Evolutionary conservation across 257 asterid species (phyloP), one percentile per base, ranked within the genome.

Genomic region (Henckelia pumila): DNA sequence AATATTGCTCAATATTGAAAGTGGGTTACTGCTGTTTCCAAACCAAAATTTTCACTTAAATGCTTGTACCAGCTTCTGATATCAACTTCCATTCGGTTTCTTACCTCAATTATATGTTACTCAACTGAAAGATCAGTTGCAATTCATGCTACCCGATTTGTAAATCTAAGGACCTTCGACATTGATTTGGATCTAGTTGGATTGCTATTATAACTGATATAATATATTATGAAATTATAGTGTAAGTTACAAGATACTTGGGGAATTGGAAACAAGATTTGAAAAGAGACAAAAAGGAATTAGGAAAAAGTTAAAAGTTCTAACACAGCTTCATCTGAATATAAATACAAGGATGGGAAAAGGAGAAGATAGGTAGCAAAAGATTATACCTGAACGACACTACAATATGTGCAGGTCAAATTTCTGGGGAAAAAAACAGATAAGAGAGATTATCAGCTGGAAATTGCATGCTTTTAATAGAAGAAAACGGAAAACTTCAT

Each of bases 351-450:
- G 35, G 52, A 58, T 53, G 29, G 16, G 20, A 22, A 55, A 19
- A 19, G 11, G 52, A 8, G 29, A 14, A 25, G 61, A 71, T 5
- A 8, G 2, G 20, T 17, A 17, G n/a, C 8, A 63, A 28, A 67
- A 69, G 47, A 16, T 71, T 56, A 19, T 82, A 94, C 99, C 99
- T 91, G 99, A 78, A 88, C 60, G 68, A 81, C 77, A 67, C 86
- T 77, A 89, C 99, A 94, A 83, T 84, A 71, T 50, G 83, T n/a
- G 81, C 99, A 94, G 59, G 88, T 88, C 84, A 84, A 81, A 79
- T 69, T 82, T 79, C 97, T 94, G 97, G 65, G 76, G 69, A 80
- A 67, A 68, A 37, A 59, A 73, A 75, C 23, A 57, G 61, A 76
- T 24, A 67, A 67, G 63, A 79, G 64, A 66, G 50, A 49, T 66